A percentile compares a stretch with the other conserved stretches of the same genome.
Conservation (phyloP, 2,329 filamentous ascomycete species). For the Metarhizium rileyi region DNA sequence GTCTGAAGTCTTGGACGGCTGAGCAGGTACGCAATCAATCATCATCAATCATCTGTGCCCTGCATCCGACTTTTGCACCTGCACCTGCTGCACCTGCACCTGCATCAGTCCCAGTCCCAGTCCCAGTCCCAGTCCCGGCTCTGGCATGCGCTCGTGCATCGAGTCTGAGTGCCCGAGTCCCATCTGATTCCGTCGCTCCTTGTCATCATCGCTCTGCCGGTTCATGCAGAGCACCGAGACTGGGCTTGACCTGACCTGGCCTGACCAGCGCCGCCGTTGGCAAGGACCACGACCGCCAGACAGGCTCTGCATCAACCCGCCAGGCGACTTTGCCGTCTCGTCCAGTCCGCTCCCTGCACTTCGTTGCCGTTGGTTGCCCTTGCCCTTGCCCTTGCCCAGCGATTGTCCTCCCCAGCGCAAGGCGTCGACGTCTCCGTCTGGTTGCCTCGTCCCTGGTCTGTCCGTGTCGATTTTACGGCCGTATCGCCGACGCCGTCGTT, state of each 20-base stretch:
- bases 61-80: neutral
- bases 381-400: too few relatives aligned
- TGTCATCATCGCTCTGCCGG: neutral
- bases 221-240: constrained; percentile 1
- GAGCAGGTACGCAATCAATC: neutral
- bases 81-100: too few relatives aligned
- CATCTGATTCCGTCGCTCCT: neutral
- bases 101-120: neutral
- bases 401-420: too few relatives aligned
- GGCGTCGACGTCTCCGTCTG: too few relatives aligned
- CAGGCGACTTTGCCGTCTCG: constrained; percentile 3
- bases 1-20: neutral
- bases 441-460: too few relatives aligned
- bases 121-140: neutral
- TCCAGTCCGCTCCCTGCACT: too few relatives aligned
- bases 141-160: neutral
- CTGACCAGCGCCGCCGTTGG: constrained; percentile 4
- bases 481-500: constrained; percentile 9
- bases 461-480: constrained; percentile 6
- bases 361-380: too few relatives aligned
- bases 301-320: constrained; percentile 3
- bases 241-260: neutral
- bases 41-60: neutral
- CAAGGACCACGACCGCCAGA: too few relatives aligned
- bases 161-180: neutral